phyloP scores from a whole-genome alignment of 441 rosid species.

The Oxalis stricta region DNA sequence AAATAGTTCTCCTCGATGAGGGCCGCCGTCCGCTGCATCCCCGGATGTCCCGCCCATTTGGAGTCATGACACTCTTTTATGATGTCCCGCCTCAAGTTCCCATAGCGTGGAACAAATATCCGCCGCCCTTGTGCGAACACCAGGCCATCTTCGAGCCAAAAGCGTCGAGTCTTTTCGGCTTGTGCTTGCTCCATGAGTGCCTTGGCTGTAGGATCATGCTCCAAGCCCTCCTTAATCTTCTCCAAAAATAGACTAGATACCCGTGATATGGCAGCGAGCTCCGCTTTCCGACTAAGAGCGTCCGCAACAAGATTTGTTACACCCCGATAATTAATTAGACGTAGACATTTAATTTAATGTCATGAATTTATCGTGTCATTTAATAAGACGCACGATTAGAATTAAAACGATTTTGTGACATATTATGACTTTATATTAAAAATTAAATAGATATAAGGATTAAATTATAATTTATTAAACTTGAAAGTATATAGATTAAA shows the following conservation, averaged over 20 bases:
- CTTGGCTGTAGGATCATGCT: neutral
- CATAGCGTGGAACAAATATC: neutral
- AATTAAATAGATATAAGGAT: no score
- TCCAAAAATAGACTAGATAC: no score
- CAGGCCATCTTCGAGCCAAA: neutral
- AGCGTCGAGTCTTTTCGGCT: neutral
- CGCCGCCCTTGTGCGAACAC: neutral
- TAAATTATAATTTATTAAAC: no score
- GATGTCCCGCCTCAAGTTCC: neutral
- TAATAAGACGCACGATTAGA: no score
- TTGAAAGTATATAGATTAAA: no score
- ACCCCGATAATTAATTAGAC: no score
- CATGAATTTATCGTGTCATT: no score
- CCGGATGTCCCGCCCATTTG: neutral
- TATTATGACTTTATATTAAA: no score
- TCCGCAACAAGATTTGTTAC: neutral
- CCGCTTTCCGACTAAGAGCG: neutral
- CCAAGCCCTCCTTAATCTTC: neutral
- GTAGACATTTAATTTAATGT: no score
- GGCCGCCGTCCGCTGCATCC: neutral
- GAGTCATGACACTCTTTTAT: neutral
- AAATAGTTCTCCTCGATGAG: neutral
- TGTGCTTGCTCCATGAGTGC: neutral
- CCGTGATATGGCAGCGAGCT: neutral
- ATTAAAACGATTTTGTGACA: no score